Evolutionary conservation across 2,329 filamentous ascomycete genomes (phyloP).

Genomic region (Malbranchea cinnamomea): DNA sequence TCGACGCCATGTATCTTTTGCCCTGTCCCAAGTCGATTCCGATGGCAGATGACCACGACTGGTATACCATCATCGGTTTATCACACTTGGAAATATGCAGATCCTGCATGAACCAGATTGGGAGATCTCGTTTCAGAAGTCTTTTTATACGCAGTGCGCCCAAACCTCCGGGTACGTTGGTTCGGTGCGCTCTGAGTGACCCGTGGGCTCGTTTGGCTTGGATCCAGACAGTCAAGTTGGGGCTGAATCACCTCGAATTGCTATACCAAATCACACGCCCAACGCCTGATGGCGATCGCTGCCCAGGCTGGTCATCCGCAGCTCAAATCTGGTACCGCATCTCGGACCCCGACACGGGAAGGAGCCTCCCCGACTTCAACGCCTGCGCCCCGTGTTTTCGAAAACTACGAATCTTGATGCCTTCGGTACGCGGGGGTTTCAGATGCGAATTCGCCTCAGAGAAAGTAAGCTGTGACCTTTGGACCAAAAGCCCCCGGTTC

Average conservation of each 20-base stretch:
- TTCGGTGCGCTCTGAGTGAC: constrained; percentile 65
- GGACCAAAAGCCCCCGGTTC: constrained; percentile 44
- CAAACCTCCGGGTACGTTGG: constrained; percentile 41
- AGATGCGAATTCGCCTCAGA: constrained; percentile 29
- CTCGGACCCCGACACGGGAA: constrained; percentile 49
- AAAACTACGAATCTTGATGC: constrained; percentile 58
- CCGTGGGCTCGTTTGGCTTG: constrained; percentile 78
- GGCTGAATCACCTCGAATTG: constrained; percentile 49
- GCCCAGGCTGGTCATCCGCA: constrained; percentile 44
- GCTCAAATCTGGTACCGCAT: constrained; percentile 62
- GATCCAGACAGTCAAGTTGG: constrained; percentile 60
- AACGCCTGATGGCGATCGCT: constrained; percentile 37
- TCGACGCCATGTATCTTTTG: constrained; percentile 33
- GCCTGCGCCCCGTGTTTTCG: constrained; percentile 62
- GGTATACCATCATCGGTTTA: constrained; percentile 60
- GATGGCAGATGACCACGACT: constrained; percentile 54
- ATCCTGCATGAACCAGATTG: constrained; percentile 57
- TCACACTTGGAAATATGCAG: constrained; percentile 69
- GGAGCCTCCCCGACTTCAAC: constrained; percentile 53
- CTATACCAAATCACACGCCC: constrained; percentile 55
- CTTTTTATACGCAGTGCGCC: constrained; percentile 49
- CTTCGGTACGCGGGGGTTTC: constrained; percentile 55
- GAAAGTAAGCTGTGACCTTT: constrained; percentile 52
- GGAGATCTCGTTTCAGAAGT: constrained; percentile 52
- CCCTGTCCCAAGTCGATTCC: constrained; percentile 54